phyloP scores from a whole-genome alignment of 495 filamentous ascomycete species.

The Paragyromitra xinjiangensis region DNA sequence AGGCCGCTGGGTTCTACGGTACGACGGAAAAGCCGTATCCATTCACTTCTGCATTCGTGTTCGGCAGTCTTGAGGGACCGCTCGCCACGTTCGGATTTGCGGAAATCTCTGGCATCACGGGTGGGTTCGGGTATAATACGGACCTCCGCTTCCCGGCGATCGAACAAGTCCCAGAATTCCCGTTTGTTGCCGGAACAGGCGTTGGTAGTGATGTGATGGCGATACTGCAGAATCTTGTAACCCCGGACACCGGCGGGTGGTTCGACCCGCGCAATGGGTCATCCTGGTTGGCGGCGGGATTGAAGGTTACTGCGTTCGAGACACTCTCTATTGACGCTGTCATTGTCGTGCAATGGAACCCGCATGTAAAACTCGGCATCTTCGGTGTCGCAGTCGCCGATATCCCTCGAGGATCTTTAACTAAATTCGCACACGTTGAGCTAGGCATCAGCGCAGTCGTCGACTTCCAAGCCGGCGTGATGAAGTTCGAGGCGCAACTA shows the following conservation, averaged over 20 bases:
- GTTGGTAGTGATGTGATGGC: conserved; percentile 23
- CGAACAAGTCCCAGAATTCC: conserved; percentile 59
- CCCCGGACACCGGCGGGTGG: conserved; percentile 43
- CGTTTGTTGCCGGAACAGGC: conserved; percentile 57
- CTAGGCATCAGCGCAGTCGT: conserved; percentile 59
- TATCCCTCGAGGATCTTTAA: conserved; percentile 54
- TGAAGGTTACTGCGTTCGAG: conserved; percentile 61
- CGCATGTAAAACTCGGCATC: conserved; percentile 59
- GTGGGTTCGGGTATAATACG: conserved; percentile 64
- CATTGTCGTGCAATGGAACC: conserved; percentile 55
- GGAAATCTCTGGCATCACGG: conserved; percentile 58
- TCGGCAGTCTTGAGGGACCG: conserved; percentile 61
- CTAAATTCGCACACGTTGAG: conserved; percentile 60
- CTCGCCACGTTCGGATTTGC: conserved; percentile 61
- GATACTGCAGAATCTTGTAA: conserved; percentile 36
- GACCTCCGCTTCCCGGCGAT: conserved; percentile 57
- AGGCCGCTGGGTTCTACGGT: conserved; percentile 61
- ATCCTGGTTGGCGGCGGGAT: conserved; percentile 62
- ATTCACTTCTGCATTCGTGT: conserved; percentile 61
- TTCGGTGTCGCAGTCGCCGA: conserved; percentile 59
- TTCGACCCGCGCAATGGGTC: conserved; percentile 49
- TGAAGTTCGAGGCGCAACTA: conserved; percentile 62
- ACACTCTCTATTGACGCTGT: conserved; percentile 60
- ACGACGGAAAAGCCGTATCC: conserved; percentile 13
- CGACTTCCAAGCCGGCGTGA: conserved; percentile 59